Evolutionary conservation across 352 stramenopile genomes (phyloP).

Genomic region (Globisporangium iwayamae): DNA sequence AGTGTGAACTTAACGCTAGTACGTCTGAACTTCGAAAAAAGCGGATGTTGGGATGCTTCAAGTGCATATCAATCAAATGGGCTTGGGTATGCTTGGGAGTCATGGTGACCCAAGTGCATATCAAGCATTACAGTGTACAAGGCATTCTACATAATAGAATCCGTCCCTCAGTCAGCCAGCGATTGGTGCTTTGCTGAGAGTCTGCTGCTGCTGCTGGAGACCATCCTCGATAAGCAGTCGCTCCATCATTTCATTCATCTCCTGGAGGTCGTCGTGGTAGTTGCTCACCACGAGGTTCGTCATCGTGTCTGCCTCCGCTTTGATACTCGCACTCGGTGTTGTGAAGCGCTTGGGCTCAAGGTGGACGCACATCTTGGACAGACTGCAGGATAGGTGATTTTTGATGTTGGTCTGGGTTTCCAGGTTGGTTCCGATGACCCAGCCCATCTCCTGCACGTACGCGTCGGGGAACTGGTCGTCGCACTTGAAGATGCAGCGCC

Average conservation of each 20-base stretch:
- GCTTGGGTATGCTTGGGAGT: no score
- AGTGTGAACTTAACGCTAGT: no score
- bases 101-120: no score
- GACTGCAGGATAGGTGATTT: neutral
- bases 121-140: no score
- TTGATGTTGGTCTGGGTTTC: neutral
- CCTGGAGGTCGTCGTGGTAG: constrained; percentile 54
- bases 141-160: no score
- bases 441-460: constrained; percentile 7
- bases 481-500: constrained; percentile 8
- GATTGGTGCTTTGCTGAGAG: neutral
- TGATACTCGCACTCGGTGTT: neutral
- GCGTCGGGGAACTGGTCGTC: constrained; percentile 5
- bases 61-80: no score
- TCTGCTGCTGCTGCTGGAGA: constrained; percentile 8
- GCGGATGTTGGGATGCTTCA: no score
- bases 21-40: no score
- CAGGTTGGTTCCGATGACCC: neutral
- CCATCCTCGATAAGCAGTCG: constrained; percentile 44
- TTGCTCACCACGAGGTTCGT: constrained; percentile 52
- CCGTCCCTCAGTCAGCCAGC: neutral
- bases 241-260: constrained; percentile 48
- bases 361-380: constrained; percentile 9
- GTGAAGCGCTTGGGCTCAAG: constrained; percentile 8
- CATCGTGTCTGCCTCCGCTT: constrained; percentile 37